Evolutionary conservation across 208 protist species (phyloP).

Genomic region (Trypanosoma congolense): DNA sequence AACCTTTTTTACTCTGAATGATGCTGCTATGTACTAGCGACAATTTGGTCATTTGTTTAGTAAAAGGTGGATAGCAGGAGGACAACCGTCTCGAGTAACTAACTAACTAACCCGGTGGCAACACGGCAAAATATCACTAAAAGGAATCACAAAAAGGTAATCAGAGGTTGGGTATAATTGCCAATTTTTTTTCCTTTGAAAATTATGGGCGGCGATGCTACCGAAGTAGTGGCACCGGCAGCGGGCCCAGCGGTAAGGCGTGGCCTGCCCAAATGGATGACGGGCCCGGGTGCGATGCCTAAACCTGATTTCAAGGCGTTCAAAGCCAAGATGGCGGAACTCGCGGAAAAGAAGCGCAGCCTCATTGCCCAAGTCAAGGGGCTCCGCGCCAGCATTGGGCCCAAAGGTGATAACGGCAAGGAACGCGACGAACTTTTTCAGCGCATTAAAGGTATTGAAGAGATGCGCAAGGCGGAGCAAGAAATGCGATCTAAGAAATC

Average conservation of each 20-base stretch:
- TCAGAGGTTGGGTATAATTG: too few relatives aligned
- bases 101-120: too few relatives aligned
- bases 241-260: constrained; percentile 9
- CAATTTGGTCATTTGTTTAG: too few relatives aligned
- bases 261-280: constrained; percentile 46
- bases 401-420: constrained; percentile 21
- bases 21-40: too few relatives aligned
- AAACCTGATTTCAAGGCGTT: constrained; percentile 43
- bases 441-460: constrained; percentile 52
- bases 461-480: constrained; percentile 35
- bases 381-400: constrained; percentile 47
- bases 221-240: too few relatives aligned
- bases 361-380: constrained; percentile 53
- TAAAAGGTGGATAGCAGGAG: too few relatives aligned
- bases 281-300: constrained; percentile 42
- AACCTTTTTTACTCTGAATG: too few relatives aligned
- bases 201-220: too few relatives aligned
- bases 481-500: constrained; percentile 50
- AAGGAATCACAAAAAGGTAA: too few relatives aligned
- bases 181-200: too few relatives aligned
- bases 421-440: constrained; percentile 42
- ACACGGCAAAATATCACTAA: too few relatives aligned
- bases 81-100: too few relatives aligned
- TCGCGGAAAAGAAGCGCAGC: constrained; percentile 36
- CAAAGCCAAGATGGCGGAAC: constrained; percentile 30